phyloP scores from a whole-genome alignment of 345 rosid species.

The Psidium friedrichsthalianum region DNA sequence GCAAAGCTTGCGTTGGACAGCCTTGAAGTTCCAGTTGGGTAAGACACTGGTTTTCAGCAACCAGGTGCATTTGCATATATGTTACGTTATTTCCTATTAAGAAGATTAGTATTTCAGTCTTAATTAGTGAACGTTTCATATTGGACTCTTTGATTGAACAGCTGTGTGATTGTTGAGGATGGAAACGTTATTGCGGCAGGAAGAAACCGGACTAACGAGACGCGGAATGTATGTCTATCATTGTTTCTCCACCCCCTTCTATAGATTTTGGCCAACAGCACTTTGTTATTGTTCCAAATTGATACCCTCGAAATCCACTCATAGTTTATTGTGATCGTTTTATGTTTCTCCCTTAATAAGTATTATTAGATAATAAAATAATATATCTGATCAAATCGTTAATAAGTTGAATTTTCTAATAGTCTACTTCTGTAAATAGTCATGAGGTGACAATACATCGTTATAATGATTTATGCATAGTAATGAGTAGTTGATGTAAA shows the following conservation, averaged over 20 bases:
- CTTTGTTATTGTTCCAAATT: neutral
- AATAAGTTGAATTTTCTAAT: neutral
- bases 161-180: neutral
- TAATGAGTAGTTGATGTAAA: neutral
- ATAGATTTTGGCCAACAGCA: neutral
- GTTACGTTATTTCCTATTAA: neutral
- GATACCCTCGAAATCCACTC: neutral
- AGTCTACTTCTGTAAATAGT: neutral
- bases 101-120: neutral
- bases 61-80: neutral
- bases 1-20: neutral
- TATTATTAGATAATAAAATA: neutral
- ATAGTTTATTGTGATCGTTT: neutral
- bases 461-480: neutral
- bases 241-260: neutral
- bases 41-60: neutral
- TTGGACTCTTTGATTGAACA: neutral
- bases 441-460: neutral
- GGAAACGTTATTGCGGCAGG: neutral
- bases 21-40: neutral
- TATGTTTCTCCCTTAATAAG: neutral
- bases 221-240: neutral
- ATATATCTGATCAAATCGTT: neutral
- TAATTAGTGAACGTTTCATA: neutral
- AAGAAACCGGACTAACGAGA: neutral